Base-by-base conservation (phyloP, 1,139 yeast species). In the Candida sanyaensis region DNA sequence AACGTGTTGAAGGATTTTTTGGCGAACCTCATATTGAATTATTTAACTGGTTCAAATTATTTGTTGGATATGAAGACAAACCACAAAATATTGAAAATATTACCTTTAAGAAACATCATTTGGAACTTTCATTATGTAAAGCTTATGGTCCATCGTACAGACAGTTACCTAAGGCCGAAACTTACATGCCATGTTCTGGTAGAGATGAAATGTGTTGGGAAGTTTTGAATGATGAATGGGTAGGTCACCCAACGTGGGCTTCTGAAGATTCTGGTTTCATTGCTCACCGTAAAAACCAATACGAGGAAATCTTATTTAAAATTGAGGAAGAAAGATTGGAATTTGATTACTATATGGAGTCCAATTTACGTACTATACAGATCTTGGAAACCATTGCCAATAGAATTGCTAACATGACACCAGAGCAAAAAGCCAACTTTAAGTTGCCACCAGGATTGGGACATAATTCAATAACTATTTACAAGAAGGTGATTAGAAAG, bases 141-240 rank as follows among this genome's bases (percentile, higher is more conserved):
- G 88, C 92, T 4, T 86, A 84, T 61, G 99, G 99, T 4, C 97
- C 98, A 12, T 88, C 96, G 34, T 93, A 93, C 66, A 82, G 98
- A 61, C 83, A 88, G 59, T 76, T 95, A 46, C 99, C 99, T 28
- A 93, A 93, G 61, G 83, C 95, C 1, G 98, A 93, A 64, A 90
- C 97, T 0, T 88, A 84, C 62, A 91, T 92, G 97, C 98, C 98
- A 17, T 92, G 98, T 62, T 89, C 97, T 8, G 99, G 99, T 24
- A 82, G 99, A 58, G 99, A 95, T 66, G 98, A 92, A 62, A 89
- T 95, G 95, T 95, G 99, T 65, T 92, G 98, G 98, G 98, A 93
- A 64, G 97, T 93, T 26, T 78, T 95, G 58, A 93, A 93, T 66
- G 99, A 93, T 65, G 98, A 93, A 68, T 95, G 98, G 98, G 98